Base-by-base conservation (phyloP, 768 basidiomycete species). In the Paxillus involutus region DNA sequence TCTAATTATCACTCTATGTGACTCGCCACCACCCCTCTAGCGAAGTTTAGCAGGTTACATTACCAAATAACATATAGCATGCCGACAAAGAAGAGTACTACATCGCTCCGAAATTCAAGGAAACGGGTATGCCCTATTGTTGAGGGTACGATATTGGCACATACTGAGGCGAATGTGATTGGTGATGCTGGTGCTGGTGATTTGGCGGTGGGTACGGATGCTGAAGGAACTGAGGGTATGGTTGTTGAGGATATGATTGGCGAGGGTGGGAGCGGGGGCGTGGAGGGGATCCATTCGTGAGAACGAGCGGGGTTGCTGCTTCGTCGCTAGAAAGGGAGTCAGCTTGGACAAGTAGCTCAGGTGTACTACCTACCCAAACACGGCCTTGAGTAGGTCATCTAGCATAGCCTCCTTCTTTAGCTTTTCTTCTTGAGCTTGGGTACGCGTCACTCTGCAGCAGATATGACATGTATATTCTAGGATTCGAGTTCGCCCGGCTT, bases 381-480 rank as follows among this genome's bases (percentile, higher is more conserved):
- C 64, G 3, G 60, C 66, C 46, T 75, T 69, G 55, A 86, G 65
- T 13, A 85, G 63, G 37, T 75, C 73, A 60, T 89, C 83, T 45
- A 90, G 60, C 55, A 79, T 75, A n/a, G 59, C 68, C 46, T 90
- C 88, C 61, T 89, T 90, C 51, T 78, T 77, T 47, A 82, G 71
- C 53, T 74, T 77, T 69, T 84, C 81, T 51, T 69, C 74, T 58
- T 75, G 74, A 49, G 77, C 65, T 58, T 90, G 85, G 4, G 71
- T 68, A 53, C 79, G 77, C 8, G 80, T 69, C 14, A 76, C 71
- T 35, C 81, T 71, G 39, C 30, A 41, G n/a, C 4, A 26, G 4
- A 19, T 32, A 7, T 56, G 4, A 30, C 12, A 49, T 55, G 24
- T 6, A 6, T 12, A n/a, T 26, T 45, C 32, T 19, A 14, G 11